Evolutionary conservation across 352 stramenopile species (phyloP).

Genomic region (Peronosclerospora sorghi): DNA sequence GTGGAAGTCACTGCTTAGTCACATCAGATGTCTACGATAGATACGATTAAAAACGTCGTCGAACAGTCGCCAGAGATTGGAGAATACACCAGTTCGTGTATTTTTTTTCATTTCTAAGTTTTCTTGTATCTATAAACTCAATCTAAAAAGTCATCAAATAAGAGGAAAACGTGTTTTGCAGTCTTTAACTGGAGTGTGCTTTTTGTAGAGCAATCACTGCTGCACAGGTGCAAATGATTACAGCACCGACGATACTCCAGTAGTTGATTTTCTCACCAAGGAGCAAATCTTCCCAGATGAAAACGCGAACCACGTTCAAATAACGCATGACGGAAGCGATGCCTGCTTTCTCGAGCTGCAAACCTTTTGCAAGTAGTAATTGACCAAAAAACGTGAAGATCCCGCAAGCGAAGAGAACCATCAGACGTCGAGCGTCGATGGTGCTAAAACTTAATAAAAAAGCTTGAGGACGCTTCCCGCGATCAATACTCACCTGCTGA

Average conservation of each 20-base stretch:
- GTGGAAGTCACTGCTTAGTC: slow-evolving; percentile 32
- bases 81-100: too few species aligned
- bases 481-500: too few species aligned
- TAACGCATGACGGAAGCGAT: slow-evolving; percentile 79
- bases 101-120: neutral
- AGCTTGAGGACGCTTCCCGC: too few species aligned
- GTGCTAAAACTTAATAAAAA: slow-evolving; percentile 40
- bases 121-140: neutral
- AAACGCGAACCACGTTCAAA: slow-evolving; percentile 71
- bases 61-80: too few species aligned
- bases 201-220: slow-evolving; percentile 57
- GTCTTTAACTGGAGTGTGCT: slow-evolving; percentile 14
- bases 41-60: too few species aligned
- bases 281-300: slow-evolving; percentile 63
- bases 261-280: slow-evolving; percentile 55
- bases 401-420: slow-evolving; percentile 33
- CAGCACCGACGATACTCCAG: slow-evolving; percentile 58
- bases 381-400: slow-evolving; percentile 63
- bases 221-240: slow-evolving; percentile 56
- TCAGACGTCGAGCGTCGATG: slow-evolving; percentile 28
- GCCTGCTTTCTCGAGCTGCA: slow-evolving; percentile 72
- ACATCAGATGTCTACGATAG: too few species aligned
- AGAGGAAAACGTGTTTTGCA: neutral
- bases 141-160: too few species aligned
- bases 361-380: slow-evolving; percentile 62